Evolutionary conservation across 1,139 yeast genomes (phyloP), one percentile per base, ranked within the genome.

Genomic region (Eremothecium coryli): DNA sequence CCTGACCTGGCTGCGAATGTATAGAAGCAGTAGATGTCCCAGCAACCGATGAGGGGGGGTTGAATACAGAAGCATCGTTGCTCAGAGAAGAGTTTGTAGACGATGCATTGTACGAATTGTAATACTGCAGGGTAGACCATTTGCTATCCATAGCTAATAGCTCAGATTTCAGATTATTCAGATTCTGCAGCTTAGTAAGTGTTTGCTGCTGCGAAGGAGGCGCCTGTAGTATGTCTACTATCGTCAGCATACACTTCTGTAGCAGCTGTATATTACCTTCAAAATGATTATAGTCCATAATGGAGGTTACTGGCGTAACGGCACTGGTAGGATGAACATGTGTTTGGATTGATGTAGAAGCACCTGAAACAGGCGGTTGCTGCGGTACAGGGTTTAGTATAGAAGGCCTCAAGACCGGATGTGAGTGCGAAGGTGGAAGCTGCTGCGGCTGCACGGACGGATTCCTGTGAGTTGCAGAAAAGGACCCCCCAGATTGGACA

Each of bases 11-110:
- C 28, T 11, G n/a, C 3, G 28, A 25, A 12, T 10, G 16, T n/a
- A 18, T 17, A n/a, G 22, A 17, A 4, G 30, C n/a, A 4, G 22
- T 17, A 4, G 30, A n/a, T 7, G 26, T 14, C 8, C 12, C 7
- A 8, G 8, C 11, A 11, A 7, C 11, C 6, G 28, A 21, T 4
- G 32, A 26, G 11, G 23, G 31, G 8, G 23, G 35, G 20, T 33
- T 33, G 4, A 35, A 30, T 9, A 20, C 6, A n/a, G 43, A 40
- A n/a, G 35, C 31, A 15, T 27, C 30, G 22, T 41, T 40, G 30
- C 39, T 38, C 23, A 40, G 29, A 17, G 41, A 35, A 15, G 40
- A 37, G 21, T 37, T 37, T 5, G 32, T 20, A 4, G 40, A 33
- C 3, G 32, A 18, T 21, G 15, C 15, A 5, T 35, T 27, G 17